Base-by-base conservation (phyloP, 306 rosid species). In the Acacia confusa region DNA sequence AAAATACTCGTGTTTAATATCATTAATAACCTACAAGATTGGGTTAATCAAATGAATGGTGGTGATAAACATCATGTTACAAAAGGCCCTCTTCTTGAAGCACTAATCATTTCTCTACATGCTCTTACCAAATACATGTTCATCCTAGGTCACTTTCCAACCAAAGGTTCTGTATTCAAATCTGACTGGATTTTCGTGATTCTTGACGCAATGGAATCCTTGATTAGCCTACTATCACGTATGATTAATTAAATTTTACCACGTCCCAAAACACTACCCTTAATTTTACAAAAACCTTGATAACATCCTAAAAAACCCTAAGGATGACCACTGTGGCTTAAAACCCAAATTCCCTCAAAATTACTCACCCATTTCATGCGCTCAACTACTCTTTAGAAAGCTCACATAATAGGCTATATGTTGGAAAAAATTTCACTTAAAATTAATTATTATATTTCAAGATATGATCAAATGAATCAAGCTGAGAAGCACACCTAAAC, bases 401-500 rank as follows among this genome's bases (percentile, higher is more conserved):
- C 90, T 88, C 84, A 90, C 79, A 79, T 30, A 93, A 89, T 70
- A 47, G 32, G 0, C 85, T 86, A 88, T 81, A 50, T 68, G 38
- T 24, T 50, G 43, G 0, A 85, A 81, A 83, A 92, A 84, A 76
- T 0, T 1, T 2, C 82, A 86, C 2, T 30, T 0, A 52, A 52
- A 82, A 82, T 25, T 53, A 86, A 34, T 0, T 0, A 80, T 14
- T 32, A 6, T 10, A 81, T 20, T 68, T 38, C 25, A 74, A 81
- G 83, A 73, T 85, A 84, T 82, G 75, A 25, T 2, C 22, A 85
- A 82, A 87, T 70, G 47, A 87, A 88, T 89, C 75, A 20, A 81
- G 90, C 85, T 78, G 78, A 92, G 85, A 95, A 95, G 90, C 96
- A 95, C 97, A 90, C 88, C 89, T n/a, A 86, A 73, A 50, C 72